These are phyloP conservation scores for Metarhizium album DNA, from an alignment of 2,329 filamentous ascomycete genomes.

Conservation along the genomic window DNA sequence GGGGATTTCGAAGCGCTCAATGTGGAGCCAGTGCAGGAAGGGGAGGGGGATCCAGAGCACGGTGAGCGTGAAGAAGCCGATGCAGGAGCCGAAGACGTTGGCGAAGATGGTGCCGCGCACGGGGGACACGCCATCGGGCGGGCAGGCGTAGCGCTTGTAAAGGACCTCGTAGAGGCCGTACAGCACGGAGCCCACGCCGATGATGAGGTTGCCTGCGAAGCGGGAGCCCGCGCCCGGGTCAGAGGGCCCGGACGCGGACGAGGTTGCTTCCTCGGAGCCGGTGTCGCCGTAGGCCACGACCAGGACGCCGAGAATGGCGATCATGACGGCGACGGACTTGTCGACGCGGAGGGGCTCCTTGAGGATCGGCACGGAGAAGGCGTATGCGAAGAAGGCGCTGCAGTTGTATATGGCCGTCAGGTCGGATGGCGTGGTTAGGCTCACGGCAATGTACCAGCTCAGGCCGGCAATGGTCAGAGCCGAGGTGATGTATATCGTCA, in stretches of 20 bases:
- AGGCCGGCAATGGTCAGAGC: slow-evolving; percentile 83
- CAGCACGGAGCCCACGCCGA: slow-evolving; percentile 79
- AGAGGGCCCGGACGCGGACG: background rate
- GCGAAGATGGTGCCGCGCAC: slow-evolving; percentile 93
- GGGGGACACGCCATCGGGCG: slow-evolving; percentile 75
- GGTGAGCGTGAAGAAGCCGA: slow-evolving; percentile 73
- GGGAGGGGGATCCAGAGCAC: slow-evolving; percentile 91
- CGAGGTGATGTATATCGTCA: slow-evolving; percentile 71
- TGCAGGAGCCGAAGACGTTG: slow-evolving; percentile 80
- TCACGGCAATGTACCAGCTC: slow-evolving; percentile 92
- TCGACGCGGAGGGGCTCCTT: slow-evolving; percentile 73
- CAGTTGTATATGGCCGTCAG: slow-evolving; percentile 99
- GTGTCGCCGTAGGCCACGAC: slow-evolving; percentile 90
- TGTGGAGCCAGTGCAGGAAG: slow-evolving; percentile 64
- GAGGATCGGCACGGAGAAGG: slow-evolving; percentile 83
- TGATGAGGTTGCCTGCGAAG: slow-evolving; percentile 79
- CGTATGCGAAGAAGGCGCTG: slow-evolving; percentile 96
- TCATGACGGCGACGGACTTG: slow-evolving; percentile 75
- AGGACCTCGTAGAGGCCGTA: slow-evolving; percentile 97
- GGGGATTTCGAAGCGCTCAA: slow-evolving; percentile 77
- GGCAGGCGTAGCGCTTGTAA: slow-evolving; percentile 89
- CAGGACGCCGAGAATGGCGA: slow-evolving; percentile 83
- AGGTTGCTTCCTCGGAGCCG: slow-evolving; percentile 26
- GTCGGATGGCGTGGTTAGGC: slow-evolving; percentile 85
- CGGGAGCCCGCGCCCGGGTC: slow-evolving; percentile 44